Base-by-base conservation (phyloP, 768 basidiomycete genomes). In the Antrodiella citrinella region DNA sequence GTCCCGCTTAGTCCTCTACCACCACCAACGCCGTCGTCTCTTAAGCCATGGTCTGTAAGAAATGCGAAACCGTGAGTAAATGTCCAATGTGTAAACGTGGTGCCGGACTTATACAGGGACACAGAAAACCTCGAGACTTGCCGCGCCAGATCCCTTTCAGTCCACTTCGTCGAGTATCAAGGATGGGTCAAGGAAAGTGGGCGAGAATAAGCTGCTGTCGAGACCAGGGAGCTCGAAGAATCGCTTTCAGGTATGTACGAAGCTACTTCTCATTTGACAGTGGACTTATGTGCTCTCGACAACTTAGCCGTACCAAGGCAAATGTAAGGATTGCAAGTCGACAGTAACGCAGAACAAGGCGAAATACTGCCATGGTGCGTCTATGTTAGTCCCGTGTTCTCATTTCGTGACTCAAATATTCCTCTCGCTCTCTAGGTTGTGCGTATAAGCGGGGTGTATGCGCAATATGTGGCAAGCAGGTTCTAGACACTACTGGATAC, bases 41-140 rank as follows among this genome's bases (percentile, higher is more conserved):
- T 38, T 38, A 10, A 38, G 35, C 51, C 68, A 91, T 91, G 89
- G 89, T 91, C 56, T 91, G 89, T 73, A 82, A 77, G 68, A 91
- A 88, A 74, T 91, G 89, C 67, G 86, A 89, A 70, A 72, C 76
- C 67, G 88, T 80, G 52, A 39, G 75, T 65, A 7, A 10, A 3
- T 15, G 15, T 7, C 15, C 7, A 35, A 35, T 35, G 7, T 35
- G 7, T 15, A 15, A 35, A 35, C 7, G 15, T 43, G 41, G n/a
- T 19, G 5, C 19, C 18, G 9, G 41, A 5, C 10, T 65, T 56
- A 59, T 60, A 62, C 11, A 63, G 65, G 11, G 9, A 4, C 21
- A 1, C 56, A 92, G 89, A 92, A 92, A 90, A 78, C 90, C 49
- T 91, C 88, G 51, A 91, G 88, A 66, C 76, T 92, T 42, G 90